Base-by-base conservation (phyloP, 2,329 filamentous ascomycete genomes). In the Penicillium sp. region DNA sequence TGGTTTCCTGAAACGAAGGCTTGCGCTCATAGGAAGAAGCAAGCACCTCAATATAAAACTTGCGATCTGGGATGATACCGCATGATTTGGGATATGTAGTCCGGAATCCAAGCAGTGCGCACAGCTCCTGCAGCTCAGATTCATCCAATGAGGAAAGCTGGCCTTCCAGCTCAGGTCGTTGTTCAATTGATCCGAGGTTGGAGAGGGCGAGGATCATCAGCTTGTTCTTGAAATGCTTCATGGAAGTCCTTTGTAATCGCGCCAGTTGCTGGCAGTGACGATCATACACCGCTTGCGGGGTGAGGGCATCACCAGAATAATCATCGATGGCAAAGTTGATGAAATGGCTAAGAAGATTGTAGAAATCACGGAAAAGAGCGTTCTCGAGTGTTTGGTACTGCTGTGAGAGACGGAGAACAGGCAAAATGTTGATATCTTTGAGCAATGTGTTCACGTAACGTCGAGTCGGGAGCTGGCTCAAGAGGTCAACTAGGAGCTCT, bases 381-480 rank as follows among this genome's bases (percentile, higher is more conserved):
- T 91, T 92, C 7, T 87, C 84, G 58, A 91, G 87, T 52, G 88
- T 84, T 52, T 87, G 86, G 66, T 88, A 95, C 66, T 93, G 76
- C 1, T 89, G 88, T 1, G 93, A 97, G 16, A 96, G 77, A 44
- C 83, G 84, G 64, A 97, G 86, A 9, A 89, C 84, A 1, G 93
- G 80, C 24, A 97, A 75, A 19, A 96, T 75, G 69, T 97, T 92
- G 42, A 97, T 78, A 69, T 99, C 93, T 65, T 89, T 87, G 13
- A 97, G 74, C 37, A 99, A 77, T 1, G 90, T 87, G 72, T 97
- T 97, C 69, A 96, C 90, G 71, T 97, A 97, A 72, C 94, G 86
- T 64, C 94, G 83, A 3, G 95, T 99, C 0, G 94, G 94, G 44
- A 97, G 79, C 71, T 99, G 94, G 67, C 93, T 97, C 71, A 95